These are phyloP conservation scores for Corylus americana DNA, from an alignment of 306 rosid genomes.

Conservation along the genomic window DNA sequence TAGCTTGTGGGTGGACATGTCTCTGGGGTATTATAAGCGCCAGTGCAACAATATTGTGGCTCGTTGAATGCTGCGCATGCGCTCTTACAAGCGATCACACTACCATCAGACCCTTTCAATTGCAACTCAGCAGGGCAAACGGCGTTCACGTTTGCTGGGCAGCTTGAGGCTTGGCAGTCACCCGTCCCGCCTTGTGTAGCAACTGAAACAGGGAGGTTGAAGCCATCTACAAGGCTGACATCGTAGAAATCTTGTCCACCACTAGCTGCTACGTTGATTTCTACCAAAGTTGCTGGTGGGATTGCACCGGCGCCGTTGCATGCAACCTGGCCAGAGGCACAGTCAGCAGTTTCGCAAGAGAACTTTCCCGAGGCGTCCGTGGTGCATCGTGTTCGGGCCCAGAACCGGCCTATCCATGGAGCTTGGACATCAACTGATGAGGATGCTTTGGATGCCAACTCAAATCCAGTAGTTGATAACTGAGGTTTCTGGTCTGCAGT, in stretches of 20 bases:
- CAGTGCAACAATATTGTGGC: constrained; percentile 58
- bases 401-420: constrained; percentile 43
- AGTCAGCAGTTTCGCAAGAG: constrained; percentile 39
- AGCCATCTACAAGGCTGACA: constrained; percentile 44
- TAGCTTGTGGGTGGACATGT: too few relatives aligned
- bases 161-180: constrained; percentile 16
- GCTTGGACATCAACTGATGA: not conserved
- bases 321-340: constrained; percentile 29
- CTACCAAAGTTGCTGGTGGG: constrained; percentile 44
- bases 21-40: not conserved
- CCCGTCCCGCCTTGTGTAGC: constrained; percentile 28
- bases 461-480: constrained; percentile 38
- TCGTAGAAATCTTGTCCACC: constrained; percentile 45
- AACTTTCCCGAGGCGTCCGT: constrained; percentile 23
- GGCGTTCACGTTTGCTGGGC: constrained; percentile 23
- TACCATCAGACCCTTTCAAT: constrained; percentile 24
- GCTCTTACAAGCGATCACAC: constrained; percentile 64
- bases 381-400: constrained; percentile 41
- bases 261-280: constrained; percentile 25
- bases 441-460: constrained; percentile 7
- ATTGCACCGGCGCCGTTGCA: constrained; percentile 42
- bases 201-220: constrained; percentile 38
- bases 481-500: constrained; percentile 29
- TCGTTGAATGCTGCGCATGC: constrained; percentile 49
- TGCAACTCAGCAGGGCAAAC: constrained; percentile 34